Evolutionary conservation across 345 rosid species (phyloP).

Genomic region (Moringa oleifera): DNA sequence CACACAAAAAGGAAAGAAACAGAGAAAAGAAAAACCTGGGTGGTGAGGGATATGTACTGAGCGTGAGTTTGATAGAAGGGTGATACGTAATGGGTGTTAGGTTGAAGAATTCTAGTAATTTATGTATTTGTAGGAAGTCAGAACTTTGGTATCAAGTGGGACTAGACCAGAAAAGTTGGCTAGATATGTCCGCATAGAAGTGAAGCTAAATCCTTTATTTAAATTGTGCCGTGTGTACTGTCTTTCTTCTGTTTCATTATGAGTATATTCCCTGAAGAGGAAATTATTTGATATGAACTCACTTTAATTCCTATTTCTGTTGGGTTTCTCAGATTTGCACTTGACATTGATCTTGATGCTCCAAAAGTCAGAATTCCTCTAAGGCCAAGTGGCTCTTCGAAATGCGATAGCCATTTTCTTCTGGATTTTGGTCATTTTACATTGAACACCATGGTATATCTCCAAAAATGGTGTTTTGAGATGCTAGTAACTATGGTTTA

Average conservation of each 20-base stretch:
- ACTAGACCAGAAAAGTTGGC: background rate
- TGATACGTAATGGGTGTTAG: too few relatives aligned
- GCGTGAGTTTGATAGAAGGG: too few relatives aligned
- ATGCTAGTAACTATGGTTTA: conserved; percentile 16
- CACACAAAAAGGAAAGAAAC: too few relatives aligned
- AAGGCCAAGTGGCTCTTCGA: conserved; percentile 54
- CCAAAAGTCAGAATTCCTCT: conserved; percentile 93
- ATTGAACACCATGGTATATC: conserved; percentile 68
- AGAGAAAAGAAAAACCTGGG: too few relatives aligned
- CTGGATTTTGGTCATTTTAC: conserved; percentile 98
- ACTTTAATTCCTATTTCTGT: conserved; percentile 8
- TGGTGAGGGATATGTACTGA: too few relatives aligned
- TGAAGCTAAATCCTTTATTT: background rate
- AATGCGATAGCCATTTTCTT: conserved; percentile 73
- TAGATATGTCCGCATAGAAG: conserved; percentile 13
- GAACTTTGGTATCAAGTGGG: conserved; percentile 15
- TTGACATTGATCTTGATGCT: conserved; percentile 97
- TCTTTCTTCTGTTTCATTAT: background rate
- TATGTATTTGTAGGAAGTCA: background rate
- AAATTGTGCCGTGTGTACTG: background rate
- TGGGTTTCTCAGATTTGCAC: conserved; percentile 72
- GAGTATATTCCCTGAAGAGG: background rate
- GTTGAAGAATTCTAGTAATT: too few relatives aligned
- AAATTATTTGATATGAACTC: background rate
- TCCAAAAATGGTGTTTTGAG: conserved; percentile 18